Base-by-base conservation (phyloP, 1,139 yeast genomes). In the Eremothecium gossypii region DNA sequence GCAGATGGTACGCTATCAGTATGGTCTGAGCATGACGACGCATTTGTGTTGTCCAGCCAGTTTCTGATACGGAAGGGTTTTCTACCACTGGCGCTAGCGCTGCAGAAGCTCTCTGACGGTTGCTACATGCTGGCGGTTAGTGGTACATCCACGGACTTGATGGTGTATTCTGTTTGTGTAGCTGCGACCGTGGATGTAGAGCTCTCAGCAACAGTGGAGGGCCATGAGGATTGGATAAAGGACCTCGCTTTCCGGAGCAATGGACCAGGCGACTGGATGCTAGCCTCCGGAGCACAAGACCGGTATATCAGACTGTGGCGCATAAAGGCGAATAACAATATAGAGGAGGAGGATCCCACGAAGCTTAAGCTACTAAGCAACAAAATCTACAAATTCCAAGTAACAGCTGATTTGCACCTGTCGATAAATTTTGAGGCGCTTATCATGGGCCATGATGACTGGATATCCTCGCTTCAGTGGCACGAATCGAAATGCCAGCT, bases 401-500 rank as follows among this genome's bases (percentile, higher is more conserved):
- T 75, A 10, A 67, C 63, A 1, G 45, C 51, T 2, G 55, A 55
- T 10, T 50, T 62, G n/a, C 55, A 53, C 41, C 61, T 61, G 41
- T 76, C 86, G 0, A 72, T 86, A 45, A 78, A 77, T 49, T 87
- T 87, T 58, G 98, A 93, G 58, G 96, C 98, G 0, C 73, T 93
- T 48, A 77, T 93, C 28, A 82, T 91, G 83, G 98, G 98, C 8
- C 98, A 93, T 61, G 99, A 93, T 59, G 99, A 93, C 62, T 93
- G 98, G 98, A 81, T 93, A 27, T 78, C 91, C 9, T 79, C 87
- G 7, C 68, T 91, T 36, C 70, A 73, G 43, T 93, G 98, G 97
- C 84, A 83, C 54, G 81, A 83, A 23, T 57, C 65, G 5, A 71
- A 74, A 44, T 59, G 77, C 20, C 77, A 75, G 51, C 68, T 91